phyloP scores from a whole-genome alignment of 1,284 basidiomycete genomes.

The Megacollybia platyphylla region DNA sequence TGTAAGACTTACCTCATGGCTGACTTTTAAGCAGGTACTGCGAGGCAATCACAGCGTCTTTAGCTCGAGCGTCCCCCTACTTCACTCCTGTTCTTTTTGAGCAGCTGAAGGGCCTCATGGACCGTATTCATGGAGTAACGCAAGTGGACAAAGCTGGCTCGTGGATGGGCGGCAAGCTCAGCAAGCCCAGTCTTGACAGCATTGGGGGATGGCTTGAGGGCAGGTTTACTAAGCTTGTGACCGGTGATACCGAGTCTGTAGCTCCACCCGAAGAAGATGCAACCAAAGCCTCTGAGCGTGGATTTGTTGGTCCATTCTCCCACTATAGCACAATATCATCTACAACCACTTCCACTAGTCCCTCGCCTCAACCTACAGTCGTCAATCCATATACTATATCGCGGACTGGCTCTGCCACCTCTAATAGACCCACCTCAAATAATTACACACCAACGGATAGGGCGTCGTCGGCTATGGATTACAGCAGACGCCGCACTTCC shows the following conservation, averaged over 20 bases:
- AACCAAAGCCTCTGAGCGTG: conserved; percentile 27
- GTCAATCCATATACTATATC: conserved; percentile 29
- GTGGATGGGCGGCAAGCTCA: conserved; percentile 74
- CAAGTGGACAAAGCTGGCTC: conserved; percentile 62
- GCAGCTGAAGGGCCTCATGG: conserved; percentile 71
- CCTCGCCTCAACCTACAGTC: conserved; percentile 56
- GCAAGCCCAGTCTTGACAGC: conserved; percentile 84
- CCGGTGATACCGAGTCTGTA: conserved; percentile 62
- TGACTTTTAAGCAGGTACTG: conserved; percentile 58
- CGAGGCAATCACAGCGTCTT: conserved; percentile 72
- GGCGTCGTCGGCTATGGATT: conserved; percentile 67
- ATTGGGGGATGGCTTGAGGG: conserved; percentile 91
- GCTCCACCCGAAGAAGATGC: conserved; percentile 24
- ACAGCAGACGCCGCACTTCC: conserved; percentile 38
- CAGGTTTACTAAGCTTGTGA: conserved; percentile 93
- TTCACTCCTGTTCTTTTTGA: conserved; percentile 58
- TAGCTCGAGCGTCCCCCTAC: conserved; percentile 57
- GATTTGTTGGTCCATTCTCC: conserved; percentile 76
- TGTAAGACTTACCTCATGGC: neutral
- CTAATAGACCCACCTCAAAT: conserved; percentile 25
- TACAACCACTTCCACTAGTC: conserved; percentile 51
- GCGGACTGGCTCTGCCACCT: conserved; percentile 60
- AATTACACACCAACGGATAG: conserved; percentile 45
- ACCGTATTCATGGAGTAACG: conserved; percentile 71
- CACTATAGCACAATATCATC: conserved; percentile 94